phyloP scores from a whole-genome alignment of 2,329 filamentous ascomycete genomes.

The Trichoderma sp. region DNA sequence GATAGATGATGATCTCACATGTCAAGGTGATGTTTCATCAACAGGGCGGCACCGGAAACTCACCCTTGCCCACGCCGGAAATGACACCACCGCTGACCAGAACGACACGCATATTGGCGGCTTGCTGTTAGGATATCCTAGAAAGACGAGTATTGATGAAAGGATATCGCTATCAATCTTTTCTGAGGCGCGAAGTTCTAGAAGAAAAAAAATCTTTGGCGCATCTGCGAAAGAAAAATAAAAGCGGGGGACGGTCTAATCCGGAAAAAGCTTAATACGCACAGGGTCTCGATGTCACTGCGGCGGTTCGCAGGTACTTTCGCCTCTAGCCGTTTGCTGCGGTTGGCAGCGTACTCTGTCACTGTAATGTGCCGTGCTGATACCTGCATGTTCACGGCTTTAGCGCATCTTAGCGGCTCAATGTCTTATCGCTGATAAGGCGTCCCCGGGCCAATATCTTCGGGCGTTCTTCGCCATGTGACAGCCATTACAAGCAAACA shows the following conservation, averaged over 20 bases:
- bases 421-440: not conserved
- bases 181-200: not conserved
- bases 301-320: not conserved
- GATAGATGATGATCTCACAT: not conserved
- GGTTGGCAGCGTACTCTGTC: not conserved
- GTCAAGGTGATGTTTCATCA: not conserved
- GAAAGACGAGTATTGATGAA: not conserved
- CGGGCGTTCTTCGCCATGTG: not conserved
- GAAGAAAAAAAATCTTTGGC: not conserved
- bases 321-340: not conserved
- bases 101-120: conserved; percentile 37
- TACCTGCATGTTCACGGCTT: not conserved
- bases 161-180: not conserved
- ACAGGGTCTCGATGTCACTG: not conserved
- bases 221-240: not conserved
- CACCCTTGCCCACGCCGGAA: conserved; percentile 45
- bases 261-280: not conserved
- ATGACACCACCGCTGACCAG: conserved; percentile 52
- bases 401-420: not conserved
- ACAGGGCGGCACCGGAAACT: not conserved
- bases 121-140: not conserved
- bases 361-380: not conserved
- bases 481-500: not conserved
- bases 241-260: not conserved
- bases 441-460: not conserved